phyloP scores from a whole-genome alignment of 352 stramenopile species.

The Globisporangium spiculum region DNA sequence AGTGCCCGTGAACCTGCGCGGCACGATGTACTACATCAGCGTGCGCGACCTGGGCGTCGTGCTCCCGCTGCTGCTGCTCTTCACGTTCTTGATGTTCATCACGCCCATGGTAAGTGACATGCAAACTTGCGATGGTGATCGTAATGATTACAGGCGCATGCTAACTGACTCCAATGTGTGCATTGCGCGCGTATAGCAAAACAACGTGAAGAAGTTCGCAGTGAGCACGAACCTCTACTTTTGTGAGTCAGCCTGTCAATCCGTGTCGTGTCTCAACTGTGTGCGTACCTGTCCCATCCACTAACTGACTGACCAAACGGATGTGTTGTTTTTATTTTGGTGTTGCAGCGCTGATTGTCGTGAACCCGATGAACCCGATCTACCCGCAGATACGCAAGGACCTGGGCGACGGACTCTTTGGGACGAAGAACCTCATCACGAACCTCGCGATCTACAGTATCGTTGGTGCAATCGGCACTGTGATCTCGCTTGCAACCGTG shows the following conservation, averaged over 20 bases:
- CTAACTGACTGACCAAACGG: not conserved
- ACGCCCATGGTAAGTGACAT: constrained; percentile 42
- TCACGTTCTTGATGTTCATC: constrained; percentile 63
- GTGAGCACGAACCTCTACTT: constrained; percentile 79
- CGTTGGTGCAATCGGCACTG: constrained; percentile 56
- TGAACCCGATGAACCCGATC: constrained; percentile 67
- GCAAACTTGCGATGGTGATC: constrained; percentile 21
- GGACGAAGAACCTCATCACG: constrained; percentile 52
- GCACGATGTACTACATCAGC: constrained; percentile 62
- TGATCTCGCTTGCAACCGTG: constrained; percentile 59
- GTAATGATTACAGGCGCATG: constrained; percentile 4
- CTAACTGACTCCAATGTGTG: not conserved
- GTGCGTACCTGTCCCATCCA: not conserved
- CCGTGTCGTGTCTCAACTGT: not conserved
- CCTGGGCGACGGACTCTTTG: constrained; percentile 39
- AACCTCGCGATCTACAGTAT: constrained; percentile 67
- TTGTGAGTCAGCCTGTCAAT: constrained; percentile 33
- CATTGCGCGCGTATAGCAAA: constrained; percentile 27
- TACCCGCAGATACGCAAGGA: constrained; percentile 47
- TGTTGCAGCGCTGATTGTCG: constrained; percentile 48
- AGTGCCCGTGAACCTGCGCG: constrained; percentile 48
- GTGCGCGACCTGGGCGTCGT: constrained; percentile 55
- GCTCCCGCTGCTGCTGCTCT: constrained; percentile 53
- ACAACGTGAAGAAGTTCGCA: constrained; percentile 76
- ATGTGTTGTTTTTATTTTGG: not conserved